A percentile compares a stretch with the other conserved stretches of the same genome.
Evolutionary conservation across 129 eudicot genomes (phyloP).

Genomic region (Lonicera japonica): DNA sequence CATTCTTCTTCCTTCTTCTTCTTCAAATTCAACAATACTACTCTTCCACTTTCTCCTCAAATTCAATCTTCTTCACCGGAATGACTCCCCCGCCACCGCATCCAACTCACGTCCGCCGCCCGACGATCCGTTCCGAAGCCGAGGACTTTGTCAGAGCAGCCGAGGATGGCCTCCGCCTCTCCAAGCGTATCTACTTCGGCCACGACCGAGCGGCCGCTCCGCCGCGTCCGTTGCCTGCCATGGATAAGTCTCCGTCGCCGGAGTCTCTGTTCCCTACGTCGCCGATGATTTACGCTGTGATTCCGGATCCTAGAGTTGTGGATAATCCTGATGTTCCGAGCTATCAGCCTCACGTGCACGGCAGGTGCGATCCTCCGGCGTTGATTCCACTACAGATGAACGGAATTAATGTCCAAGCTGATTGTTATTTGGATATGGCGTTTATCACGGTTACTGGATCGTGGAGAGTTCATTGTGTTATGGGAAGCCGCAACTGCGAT

Average conservation of each 20-base stretch:
- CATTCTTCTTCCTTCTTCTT: no score
- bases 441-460: constrained; percentile 52
- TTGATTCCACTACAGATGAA: constrained; percentile 89
- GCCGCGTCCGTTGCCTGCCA: constrained; percentile 47
- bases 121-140: constrained; percentile 12
- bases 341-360: constrained; percentile 94
- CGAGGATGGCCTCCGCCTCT: constrained; percentile 66
- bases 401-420: constrained; percentile 49
- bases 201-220: constrained; percentile 75
- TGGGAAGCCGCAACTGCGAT: constrained; percentile 57
- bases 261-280: constrained; percentile 47
- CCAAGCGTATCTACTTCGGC: constrained; percentile 78
- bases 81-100: no score
- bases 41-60: neutral
- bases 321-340: constrained; percentile 93
- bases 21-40: no score
- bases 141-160: constrained; percentile 62
- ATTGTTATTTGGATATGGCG: constrained; percentile 64
- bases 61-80: neutral
- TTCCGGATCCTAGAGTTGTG: constrained; percentile 56
- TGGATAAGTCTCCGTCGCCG: constrained; percentile 45
- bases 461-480: constrained; percentile 93
- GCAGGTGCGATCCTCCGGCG: constrained; percentile 81
- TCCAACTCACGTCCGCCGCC: neutral
- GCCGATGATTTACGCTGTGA: constrained; percentile 81